Evolutionary conservation across 2,329 filamentous ascomycete genomes (phyloP).

Genomic region (Aspergillus fructus): DNA sequence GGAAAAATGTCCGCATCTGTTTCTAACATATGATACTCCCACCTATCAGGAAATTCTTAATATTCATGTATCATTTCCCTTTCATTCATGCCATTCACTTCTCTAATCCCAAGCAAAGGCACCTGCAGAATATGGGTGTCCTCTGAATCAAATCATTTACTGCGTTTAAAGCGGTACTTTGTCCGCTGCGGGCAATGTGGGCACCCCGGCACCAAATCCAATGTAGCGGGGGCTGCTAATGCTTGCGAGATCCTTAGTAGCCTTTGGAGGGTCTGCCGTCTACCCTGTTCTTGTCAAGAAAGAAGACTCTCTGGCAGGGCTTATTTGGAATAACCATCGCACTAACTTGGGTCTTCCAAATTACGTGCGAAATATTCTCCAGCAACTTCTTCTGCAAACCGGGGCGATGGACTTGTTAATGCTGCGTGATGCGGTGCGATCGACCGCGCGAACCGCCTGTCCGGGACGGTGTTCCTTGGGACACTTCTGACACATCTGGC

Average conservation of each 20-base stretch:
- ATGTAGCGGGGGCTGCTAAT: slow-evolving; percentile 1
- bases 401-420: background rate
- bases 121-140: background rate
- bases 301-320: slow-evolving; percentile 15
- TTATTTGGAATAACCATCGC: background rate
- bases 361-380: background rate
- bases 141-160: background rate
- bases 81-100: background rate
- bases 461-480: slow-evolving; percentile 4
- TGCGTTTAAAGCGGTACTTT: background rate
- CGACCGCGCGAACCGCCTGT: slow-evolving; percentile 16
- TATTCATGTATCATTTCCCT: background rate
- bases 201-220: background rate
- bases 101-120: background rate
- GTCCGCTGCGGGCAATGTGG: background rate
- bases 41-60: background rate
- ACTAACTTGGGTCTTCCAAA: background rate
- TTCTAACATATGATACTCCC: background rate
- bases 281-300: slow-evolving; percentile 9
- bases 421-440: background rate
- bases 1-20: background rate
- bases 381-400: background rate
- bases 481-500: slow-evolving; percentile 7
- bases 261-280: background rate
- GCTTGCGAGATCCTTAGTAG: background rate